These are phyloP conservation scores for Lignosus rhinocerotis DNA, from an alignment of 1,284 basidiomycete genomes.

Conservation along the genomic window DNA sequence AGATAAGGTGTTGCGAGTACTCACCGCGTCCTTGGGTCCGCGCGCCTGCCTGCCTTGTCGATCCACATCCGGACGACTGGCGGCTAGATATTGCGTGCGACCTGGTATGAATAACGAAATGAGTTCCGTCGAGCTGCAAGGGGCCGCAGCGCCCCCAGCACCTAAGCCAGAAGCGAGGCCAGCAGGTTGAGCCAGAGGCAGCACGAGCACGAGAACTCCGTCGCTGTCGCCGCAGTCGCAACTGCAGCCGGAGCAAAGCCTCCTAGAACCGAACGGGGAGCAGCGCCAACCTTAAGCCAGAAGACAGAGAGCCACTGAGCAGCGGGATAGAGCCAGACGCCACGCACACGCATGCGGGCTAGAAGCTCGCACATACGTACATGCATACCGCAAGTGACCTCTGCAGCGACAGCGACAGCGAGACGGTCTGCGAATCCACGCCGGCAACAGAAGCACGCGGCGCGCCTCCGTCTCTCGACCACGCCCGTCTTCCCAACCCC, in stretches of 20 bases:
- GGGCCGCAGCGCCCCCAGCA: conserved; percentile 8
- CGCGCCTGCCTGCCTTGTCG: background rate
- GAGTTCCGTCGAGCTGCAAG: background rate
- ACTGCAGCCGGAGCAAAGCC: background rate
- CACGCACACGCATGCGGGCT: too few relatives aligned
- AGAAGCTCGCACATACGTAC: too few relatives aligned
- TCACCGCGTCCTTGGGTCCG: conserved; percentile 5
- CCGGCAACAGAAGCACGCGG: background rate
- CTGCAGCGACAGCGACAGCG: too few relatives aligned
- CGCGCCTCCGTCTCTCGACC: background rate
- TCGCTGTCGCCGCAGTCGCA: background rate
- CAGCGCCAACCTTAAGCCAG: too few relatives aligned
- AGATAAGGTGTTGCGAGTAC: conserved; percentile 6
- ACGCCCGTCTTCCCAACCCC: background rate
- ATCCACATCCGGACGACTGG: conserved; percentile 3
- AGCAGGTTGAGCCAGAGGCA: background rate
- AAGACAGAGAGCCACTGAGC: background rate
- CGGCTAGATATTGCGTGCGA: conserved; percentile 5
- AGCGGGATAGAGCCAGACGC: background rate
- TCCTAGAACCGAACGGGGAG: too few relatives aligned
- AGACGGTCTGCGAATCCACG: background rate
- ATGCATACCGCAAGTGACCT: too few relatives aligned
- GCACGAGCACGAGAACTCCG: background rate
- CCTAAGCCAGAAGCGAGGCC: conserved; percentile 1
- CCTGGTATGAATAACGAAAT: background rate